Base-by-base conservation (phyloP, 2,329 filamentous ascomycete genomes). In the Macroventuria anomochaeta region DNA sequence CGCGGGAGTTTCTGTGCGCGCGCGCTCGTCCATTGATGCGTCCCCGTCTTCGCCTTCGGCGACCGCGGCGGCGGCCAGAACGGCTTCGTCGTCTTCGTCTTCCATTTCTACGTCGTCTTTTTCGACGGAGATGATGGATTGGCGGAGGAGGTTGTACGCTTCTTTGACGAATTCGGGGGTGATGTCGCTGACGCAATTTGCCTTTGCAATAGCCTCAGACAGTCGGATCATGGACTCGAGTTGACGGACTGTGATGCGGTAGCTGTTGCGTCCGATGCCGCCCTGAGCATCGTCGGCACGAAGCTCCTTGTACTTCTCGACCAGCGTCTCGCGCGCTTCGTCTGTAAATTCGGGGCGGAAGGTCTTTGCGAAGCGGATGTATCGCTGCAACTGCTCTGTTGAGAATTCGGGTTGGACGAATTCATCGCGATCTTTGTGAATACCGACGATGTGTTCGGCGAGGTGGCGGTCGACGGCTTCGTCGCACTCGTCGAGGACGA, bases 41-140 rank as follows among this genome's bases (percentile, higher is more conserved):
- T 73, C 70, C 6, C 58, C 70, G 7, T 61, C 82, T 78, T 79
- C 78, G 21, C 63, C 79, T 31, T 65, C 79, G 0, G 75, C 80
- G 33, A 81, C 80, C 2, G 82, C 83, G 2, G 82, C 81, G 12
- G 70, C 77, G 36, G 77, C 81, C 52, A 78, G 73, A 56, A 81
- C 80, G 57, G 78, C 80, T 17, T 86, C 85, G 17, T 90, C 88
- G 3, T 91, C 88, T 5, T 88, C 85, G 5, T 93, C 92, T 46
- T 96, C 91, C 57, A 99, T 88, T 70, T 97, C 93, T 13, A 99
- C 87, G 67, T 99, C 95, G 66, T 99, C 95, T 70, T 97, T 95
- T 76, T 99, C 95, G 21, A 99, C 95, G 1, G 90, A 95, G 67
- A 99, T 97, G 73, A 99, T 99, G 75, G 90, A 95, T 76, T 97